A percentile compares a stretch with the other conserved stretches of the same genome.
Conservation (phyloP, 345 rosid species). For the Pugionium dolabratum region DNA sequence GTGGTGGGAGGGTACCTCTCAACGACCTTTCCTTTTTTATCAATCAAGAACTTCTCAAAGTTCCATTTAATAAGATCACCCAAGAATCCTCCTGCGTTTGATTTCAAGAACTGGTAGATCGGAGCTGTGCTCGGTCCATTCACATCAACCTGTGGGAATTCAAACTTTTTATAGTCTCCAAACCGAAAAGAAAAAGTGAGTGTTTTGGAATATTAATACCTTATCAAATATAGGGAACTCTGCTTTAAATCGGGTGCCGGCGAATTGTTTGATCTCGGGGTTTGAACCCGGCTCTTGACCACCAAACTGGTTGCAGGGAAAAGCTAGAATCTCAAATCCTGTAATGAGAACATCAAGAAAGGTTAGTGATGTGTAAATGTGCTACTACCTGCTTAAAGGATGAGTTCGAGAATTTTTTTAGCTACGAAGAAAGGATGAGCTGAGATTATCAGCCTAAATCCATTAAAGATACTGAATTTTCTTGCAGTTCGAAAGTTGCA, state of each 20-base stretch:
- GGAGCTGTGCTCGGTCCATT: constrained; percentile 91
- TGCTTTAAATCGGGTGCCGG: constrained; percentile 85
- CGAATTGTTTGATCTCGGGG: constrained; percentile 73
- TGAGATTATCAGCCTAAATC: neutral
- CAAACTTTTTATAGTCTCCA: neutral
- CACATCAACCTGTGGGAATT: constrained; percentile 68
- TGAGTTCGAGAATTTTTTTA: neutral
- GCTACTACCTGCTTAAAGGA: neutral
- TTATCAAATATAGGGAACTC: constrained; percentile 93
- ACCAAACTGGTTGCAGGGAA: constrained; percentile 93
- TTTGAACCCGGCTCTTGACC: constrained; percentile 88
- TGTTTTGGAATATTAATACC: constrained; percentile 39
- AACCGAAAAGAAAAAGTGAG: neutral
- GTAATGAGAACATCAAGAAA: constrained; percentile 19
- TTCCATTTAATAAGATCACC: constrained; percentile 91
- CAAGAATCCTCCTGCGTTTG: constrained; percentile 76
- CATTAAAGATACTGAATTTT: neutral
- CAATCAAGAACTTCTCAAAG: constrained; percentile 90
- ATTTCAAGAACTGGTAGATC: constrained; percentile 79
- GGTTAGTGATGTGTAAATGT: neutral
- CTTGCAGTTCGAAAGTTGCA: neutral
- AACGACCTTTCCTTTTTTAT: constrained; percentile 84
- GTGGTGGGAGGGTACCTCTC: constrained; percentile 94
- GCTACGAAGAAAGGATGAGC: neutral
- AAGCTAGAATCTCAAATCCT: constrained; percentile 90